These are phyloP conservation scores for Russula foetens DNA, from an alignment of 768 basidiomycete species.

Conservation along the genomic window DNA sequence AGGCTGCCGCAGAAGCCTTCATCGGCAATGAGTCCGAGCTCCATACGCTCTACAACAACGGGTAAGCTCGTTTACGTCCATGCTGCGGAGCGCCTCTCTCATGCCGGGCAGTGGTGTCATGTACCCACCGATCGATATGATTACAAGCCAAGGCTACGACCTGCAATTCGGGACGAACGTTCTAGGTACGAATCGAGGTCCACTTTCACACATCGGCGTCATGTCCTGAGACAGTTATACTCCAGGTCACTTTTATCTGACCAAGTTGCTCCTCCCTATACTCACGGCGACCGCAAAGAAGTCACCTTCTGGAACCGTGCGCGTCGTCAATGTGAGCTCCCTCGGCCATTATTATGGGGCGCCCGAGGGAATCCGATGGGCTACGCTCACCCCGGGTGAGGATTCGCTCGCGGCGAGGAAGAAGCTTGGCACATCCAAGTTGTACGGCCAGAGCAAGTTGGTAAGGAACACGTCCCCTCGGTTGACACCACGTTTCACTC, in stretches of 20 bases:
- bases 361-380: conserved; percentile 22
- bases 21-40: conserved; percentile 22
- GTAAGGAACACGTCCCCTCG: background rate
- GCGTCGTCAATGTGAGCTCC: conserved; percentile 24
- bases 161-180: conserved; percentile 31
- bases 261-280: conserved; percentile 27
- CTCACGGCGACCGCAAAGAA: conserved; percentile 26
- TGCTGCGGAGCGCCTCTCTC: background rate
- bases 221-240: background rate
- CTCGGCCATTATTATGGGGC: conserved; percentile 22
- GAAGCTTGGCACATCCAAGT: conserved; percentile 4
- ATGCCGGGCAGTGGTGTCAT: conserved; percentile 27
- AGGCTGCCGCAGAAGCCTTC: conserved; percentile 30
- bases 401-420: conserved; percentile 1
- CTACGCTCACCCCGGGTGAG: background rate
- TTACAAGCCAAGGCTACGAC: conserved; percentile 29
- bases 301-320: conserved; percentile 24
- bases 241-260: conserved; percentile 30
- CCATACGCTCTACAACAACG: conserved; percentile 32
- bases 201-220: background rate
- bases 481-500: background rate
- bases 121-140: conserved; percentile 25
- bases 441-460: conserved; percentile 20
- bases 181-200: conserved; percentile 17
- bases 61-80: conserved; percentile 16